phyloP scores from a whole-genome alignment of 257 asterid species.

The Ilex aquifolium region DNA sequence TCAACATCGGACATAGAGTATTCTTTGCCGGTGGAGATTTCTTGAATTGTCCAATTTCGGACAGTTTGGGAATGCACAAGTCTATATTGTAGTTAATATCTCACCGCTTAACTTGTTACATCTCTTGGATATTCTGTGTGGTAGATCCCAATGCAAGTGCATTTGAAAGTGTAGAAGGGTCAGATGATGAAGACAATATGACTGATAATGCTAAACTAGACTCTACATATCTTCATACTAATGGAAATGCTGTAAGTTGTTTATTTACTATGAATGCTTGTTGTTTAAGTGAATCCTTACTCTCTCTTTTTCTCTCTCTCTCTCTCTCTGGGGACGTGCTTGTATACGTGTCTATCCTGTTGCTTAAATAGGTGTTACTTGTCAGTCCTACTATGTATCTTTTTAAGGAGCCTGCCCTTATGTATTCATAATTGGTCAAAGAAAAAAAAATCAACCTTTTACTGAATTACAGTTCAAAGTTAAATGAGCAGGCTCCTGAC shows the following conservation, averaged over 20 bases:
- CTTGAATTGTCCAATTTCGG: too few relatives aligned
- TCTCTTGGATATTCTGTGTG: too few relatives aligned
- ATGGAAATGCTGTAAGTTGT: constrained; percentile 60
- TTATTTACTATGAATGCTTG: constrained; percentile 7
- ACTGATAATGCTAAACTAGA: constrained; percentile 48
- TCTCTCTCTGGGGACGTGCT: background rate
- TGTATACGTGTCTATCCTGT: too few relatives aligned
- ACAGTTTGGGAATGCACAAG: too few relatives aligned
- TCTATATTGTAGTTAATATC: too few relatives aligned
- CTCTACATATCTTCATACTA: constrained; percentile 52
- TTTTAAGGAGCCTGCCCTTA: background rate
- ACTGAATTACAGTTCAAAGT: background rate
- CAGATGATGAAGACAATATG: constrained; percentile 83
- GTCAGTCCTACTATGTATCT: too few relatives aligned
- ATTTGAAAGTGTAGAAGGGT: constrained; percentile 87
- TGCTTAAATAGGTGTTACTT: too few relatives aligned
- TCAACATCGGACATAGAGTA: too few relatives aligned
- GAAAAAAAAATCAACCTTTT: background rate
- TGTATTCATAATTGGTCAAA: too few relatives aligned
- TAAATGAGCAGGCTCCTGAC: constrained; percentile 31
- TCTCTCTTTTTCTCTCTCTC: constrained; percentile 8
- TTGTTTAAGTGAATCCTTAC: constrained; percentile 1
- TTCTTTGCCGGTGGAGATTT: too few relatives aligned
- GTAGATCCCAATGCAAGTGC: too few relatives aligned
- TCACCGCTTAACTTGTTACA: too few relatives aligned